phyloP scores from a whole-genome alignment of 192 early-diverging fungal genomes.

The Backusella psychrophila region DNA sequence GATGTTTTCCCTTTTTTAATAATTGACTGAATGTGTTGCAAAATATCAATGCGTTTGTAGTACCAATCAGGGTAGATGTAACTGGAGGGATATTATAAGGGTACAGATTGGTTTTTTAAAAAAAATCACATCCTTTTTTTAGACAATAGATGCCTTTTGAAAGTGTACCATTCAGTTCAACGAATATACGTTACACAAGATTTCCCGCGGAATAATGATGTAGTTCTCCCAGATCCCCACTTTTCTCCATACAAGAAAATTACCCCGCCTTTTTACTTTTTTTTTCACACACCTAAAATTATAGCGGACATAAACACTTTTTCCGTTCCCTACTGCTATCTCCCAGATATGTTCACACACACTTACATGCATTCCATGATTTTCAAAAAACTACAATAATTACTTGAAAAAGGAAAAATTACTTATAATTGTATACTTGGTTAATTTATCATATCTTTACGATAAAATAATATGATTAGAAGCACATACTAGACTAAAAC shows the following conservation, averaged over 20 bases:
- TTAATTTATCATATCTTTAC: background rate
- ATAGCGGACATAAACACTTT: background rate
- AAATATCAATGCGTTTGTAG: background rate
- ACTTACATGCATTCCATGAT: background rate
- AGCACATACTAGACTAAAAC: background rate
- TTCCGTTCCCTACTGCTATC: constrained; percentile 1
- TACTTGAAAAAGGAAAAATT: constrained; percentile 2
- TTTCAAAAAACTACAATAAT: background rate
- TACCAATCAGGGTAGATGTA: background rate
- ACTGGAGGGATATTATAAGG: background rate
- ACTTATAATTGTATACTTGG: background rate
- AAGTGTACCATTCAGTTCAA: background rate
- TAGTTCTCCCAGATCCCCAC: background rate
- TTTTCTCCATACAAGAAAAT: background rate
- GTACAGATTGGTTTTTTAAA: background rate
- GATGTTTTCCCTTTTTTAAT: background rate
- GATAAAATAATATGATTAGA: background rate
- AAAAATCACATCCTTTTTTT: background rate
- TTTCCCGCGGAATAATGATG: background rate
- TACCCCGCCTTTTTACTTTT: background rate
- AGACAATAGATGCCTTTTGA: background rate
- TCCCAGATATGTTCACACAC: constrained; percentile 1
- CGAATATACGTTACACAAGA: background rate
- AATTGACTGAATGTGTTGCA: background rate
- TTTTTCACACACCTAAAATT: background rate